phyloP scores from a whole-genome alignment of 169 alveolate genomes.

The Plasmodium relictum region DNA sequence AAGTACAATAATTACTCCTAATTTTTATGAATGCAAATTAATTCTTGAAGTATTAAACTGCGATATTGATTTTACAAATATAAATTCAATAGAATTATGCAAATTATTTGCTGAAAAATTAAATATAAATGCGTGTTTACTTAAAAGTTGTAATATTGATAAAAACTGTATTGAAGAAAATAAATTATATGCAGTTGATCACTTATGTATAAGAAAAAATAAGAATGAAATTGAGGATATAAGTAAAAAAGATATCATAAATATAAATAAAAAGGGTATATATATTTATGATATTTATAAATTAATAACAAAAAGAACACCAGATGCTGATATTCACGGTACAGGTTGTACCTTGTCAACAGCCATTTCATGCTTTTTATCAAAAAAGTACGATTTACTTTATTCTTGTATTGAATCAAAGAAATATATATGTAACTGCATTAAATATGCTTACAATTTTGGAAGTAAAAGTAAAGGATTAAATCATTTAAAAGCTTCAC shows the following conservation, averaged over 20 bases:
- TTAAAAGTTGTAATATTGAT: conserved; percentile 43
- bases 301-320: conserved; percentile 24
- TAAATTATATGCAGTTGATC: conserved; percentile 53
- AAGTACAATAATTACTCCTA: conserved; percentile 49
- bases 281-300: conserved; percentile 35
- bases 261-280: neutral
- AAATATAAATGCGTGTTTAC: conserved; percentile 39
- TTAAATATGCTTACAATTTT: conserved; percentile 32
- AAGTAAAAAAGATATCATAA: neutral
- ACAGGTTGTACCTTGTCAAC: conserved; percentile 64
- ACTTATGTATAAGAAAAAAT: conserved; percentile 37
- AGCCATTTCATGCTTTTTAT: conserved; percentile 51
- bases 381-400: conserved; percentile 19
- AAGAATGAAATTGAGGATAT: neutral
- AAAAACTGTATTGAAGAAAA: conserved; percentile 6
- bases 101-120: conserved; percentile 18
- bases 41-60: conserved; percentile 30
- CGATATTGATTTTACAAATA: conserved; percentile 10
- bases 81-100: conserved; percentile 7
- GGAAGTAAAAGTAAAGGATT: conserved; percentile 52
- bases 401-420: conserved; percentile 44
- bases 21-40: conserved; percentile 47
- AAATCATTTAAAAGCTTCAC: conserved; percentile 55
- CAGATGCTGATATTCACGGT: conserved; percentile 38
- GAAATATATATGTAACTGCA: conserved; percentile 48